Conservation (phyloP, 352 stramenopile genomes). For the Globisporangium recalcitrans region DNA sequence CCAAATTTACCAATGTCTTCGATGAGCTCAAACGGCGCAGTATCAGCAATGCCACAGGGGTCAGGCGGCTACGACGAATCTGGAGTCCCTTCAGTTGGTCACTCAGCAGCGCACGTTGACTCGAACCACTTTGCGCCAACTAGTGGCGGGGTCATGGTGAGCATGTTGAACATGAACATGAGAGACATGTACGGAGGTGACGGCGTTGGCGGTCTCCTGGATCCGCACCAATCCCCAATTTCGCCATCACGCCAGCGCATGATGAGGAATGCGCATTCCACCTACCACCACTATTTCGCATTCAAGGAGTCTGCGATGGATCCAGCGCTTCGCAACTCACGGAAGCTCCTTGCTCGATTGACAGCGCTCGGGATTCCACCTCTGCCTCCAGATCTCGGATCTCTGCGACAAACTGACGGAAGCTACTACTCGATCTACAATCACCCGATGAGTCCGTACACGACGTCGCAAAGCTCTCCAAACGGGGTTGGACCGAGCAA, state of each 20-base stretch:
- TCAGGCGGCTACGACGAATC: constrained; percentile 13
- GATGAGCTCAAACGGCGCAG: constrained; percentile 10
- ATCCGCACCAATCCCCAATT: constrained; percentile 39
- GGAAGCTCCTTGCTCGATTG: constrained; percentile 88
- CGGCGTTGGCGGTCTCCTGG: constrained; percentile 47
- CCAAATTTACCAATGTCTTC: constrained; percentile 56
- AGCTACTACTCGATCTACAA: constrained; percentile 77
- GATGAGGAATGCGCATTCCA: constrained; percentile 59
- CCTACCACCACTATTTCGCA: constrained; percentile 68
- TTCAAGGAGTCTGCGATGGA: constrained; percentile 81
- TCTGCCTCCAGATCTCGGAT: constrained; percentile 87
- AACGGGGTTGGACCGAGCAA: constrained; percentile 5
- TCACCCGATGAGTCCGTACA: constrained; percentile 64
- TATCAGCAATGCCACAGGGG: constrained; percentile 4
- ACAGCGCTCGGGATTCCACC: constrained; percentile 90
- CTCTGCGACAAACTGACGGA: constrained; percentile 63
- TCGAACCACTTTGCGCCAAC: constrained; percentile 57
- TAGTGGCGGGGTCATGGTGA: constrained; percentile 59
- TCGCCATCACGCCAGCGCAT: constrained; percentile 58
- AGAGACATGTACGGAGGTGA: constrained; percentile 74
- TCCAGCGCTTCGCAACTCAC: constrained; percentile 67
- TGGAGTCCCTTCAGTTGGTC: constrained; percentile 3
- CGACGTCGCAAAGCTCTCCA: constrained; percentile 19
- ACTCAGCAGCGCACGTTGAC: constrained; percentile 28
- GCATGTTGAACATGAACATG: constrained; percentile 78